Conservation (phyloP, 2,329 filamentous ascomycete species). For the Fusarium kyushuense region DNA sequence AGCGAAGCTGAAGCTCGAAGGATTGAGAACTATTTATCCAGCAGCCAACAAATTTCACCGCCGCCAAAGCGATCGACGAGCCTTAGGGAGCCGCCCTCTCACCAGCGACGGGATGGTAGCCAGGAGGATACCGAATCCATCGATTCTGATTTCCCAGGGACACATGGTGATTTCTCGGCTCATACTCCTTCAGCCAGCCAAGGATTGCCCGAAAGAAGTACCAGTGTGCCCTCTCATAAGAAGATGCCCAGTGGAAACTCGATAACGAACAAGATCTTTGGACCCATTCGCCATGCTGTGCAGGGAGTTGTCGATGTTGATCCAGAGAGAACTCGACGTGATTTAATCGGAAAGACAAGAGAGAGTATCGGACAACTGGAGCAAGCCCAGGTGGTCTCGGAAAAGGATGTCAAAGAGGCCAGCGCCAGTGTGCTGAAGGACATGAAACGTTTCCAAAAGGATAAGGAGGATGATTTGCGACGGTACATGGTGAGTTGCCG, state of each 20-base stretch:
- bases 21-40: conserved; percentile 91
- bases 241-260: conserved; percentile 89
- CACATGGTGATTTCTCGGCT: conserved; percentile 76
- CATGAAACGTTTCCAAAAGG: conserved; percentile 89
- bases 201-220: conserved; percentile 70
- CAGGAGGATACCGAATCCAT: conserved; percentile 88
- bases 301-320: conserved; percentile 97
- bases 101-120: conserved; percentile 67
- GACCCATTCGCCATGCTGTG: conserved; percentile 92
- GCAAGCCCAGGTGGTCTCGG: conserved; percentile 88
- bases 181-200: conserved; percentile 80
- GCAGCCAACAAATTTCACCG: conserved; percentile 72
- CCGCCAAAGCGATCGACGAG: conserved; percentile 75
- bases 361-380: conserved; percentile 89
- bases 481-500: conserved; percentile 87
- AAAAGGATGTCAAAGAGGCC: conserved; percentile 93
- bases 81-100: conserved; percentile 62
- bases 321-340: conserved; percentile 89
- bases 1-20: conserved; percentile 93
- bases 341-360: conserved; percentile 94
- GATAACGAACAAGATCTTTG: conserved; percentile 93
- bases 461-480: conserved; percentile 94
- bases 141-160: conserved; percentile 95
- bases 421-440: conserved; percentile 90
- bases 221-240: conserved; percentile 68